phyloP scores from a whole-genome alignment of 805 yeast genomes.

The Lipomyces oligophaga region DNA sequence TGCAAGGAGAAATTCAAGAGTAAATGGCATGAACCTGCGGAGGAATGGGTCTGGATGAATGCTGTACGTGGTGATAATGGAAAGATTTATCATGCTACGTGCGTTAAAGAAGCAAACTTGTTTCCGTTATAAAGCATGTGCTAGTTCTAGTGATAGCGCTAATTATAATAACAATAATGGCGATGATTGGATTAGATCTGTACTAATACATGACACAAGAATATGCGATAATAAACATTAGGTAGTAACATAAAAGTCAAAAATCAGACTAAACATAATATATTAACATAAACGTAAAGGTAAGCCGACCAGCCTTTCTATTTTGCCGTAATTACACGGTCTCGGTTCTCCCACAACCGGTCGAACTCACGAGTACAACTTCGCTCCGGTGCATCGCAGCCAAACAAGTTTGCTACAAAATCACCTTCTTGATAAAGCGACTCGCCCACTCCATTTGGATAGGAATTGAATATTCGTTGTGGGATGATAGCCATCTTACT shows the following conservation, averaged over 20 bases:
- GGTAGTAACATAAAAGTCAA: no score
- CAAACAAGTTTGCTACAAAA: constrained; percentile 32
- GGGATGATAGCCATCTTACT: constrained; percentile 72
- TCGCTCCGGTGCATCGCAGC: constrained; percentile 29
- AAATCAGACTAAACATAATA: no score
- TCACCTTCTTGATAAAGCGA: constrained; percentile 36
- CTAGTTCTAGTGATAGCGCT: no score
- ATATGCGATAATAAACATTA: no score
- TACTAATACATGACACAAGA: no score
- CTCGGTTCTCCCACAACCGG: constrained; percentile 26
- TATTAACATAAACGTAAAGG: background rate
- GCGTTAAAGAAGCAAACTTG: constrained; percentile 58
- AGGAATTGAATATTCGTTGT: constrained; percentile 49
- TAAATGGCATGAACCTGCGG: constrained; percentile 66
- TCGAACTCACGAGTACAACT: constrained; percentile 27
- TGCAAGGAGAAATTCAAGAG: constrained; percentile 64
- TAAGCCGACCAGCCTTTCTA: no score
- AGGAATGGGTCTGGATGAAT: constrained; percentile 80
- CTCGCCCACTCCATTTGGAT: constrained; percentile 32
- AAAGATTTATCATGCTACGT: constrained; percentile 60
- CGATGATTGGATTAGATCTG: no score
- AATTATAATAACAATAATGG: no score
- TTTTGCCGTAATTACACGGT: constrained; percentile 16
- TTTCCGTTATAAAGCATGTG: background rate
- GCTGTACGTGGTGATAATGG: constrained; percentile 50